Evolutionary conservation across 1,139 yeast genomes (phyloP).

Genomic region (Debaryomyces udenii): DNA sequence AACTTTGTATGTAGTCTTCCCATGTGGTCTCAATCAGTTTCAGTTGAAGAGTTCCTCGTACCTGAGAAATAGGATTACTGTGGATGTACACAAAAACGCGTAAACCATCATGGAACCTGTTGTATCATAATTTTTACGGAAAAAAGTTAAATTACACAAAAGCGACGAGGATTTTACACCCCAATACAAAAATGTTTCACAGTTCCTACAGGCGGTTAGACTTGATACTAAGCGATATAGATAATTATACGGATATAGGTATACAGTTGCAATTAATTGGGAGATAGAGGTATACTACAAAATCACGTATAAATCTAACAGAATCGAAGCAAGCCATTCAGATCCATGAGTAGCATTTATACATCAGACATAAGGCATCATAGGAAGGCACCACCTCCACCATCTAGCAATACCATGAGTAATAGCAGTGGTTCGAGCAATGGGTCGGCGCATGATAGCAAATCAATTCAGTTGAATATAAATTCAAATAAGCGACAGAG

Average conservation of each 20-base stretch:
- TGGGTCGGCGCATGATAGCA: slow-evolving; percentile 12
- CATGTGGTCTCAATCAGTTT: no score
- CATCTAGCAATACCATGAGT: slow-evolving; percentile 15
- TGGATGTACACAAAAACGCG: slow-evolving; percentile 10
- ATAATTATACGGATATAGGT: neutral
- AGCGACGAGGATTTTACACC: slow-evolving; percentile 2
- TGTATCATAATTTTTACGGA: no score
- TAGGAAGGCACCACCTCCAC: slow-evolving; percentile 53
- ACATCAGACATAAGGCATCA: slow-evolving; percentile 49
- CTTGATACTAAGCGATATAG: neutral
- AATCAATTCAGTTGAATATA: slow-evolving; percentile 24
- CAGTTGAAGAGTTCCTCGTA: neutral
- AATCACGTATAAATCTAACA: neutral
- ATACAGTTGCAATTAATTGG: slow-evolving; percentile 2
- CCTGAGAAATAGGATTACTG: neutral
- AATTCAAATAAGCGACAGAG: slow-evolving; percentile 38
- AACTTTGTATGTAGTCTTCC: no score
- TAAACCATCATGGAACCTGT: neutral
- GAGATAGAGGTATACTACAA: slow-evolving; percentile 2
- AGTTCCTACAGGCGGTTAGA: slow-evolving; percentile 1
- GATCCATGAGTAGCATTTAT: slow-evolving; percentile 49
- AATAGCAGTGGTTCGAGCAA: slow-evolving; percentile 11
- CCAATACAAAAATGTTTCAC: slow-evolving; percentile 5
- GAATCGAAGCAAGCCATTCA: slow-evolving; percentile 1
- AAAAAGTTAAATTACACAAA: slow-evolving; percentile 8